Evolutionary conservation across 306 rosid species (phyloP), one percentile per base, ranked within the genome.

Genomic region (Dalbergia cochinchinensis): DNA sequence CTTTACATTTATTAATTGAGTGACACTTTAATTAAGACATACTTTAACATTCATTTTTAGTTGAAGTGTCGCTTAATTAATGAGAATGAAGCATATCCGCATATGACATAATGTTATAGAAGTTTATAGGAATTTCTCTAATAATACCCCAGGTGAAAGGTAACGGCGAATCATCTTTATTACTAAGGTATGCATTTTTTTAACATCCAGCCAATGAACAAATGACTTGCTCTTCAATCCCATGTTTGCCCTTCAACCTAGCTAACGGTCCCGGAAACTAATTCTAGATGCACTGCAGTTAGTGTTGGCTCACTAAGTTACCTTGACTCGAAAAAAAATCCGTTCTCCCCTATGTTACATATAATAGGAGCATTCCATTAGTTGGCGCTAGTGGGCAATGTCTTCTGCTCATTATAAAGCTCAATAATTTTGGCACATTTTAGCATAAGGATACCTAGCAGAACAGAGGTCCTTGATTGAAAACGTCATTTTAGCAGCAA

Each of bases 201-300:
- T 20, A 58, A 58, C 64, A 22, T 6, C 15, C 35, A 58, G 10
- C 35, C 15, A 10, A 58, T 3, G 11, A 8, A 58, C 4, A 20
- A 58, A 19, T 20, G 7, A 58, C 64, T 20, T 9, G 20, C 26
- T 19, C 35, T 44, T 13, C 11, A 11, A 11, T 63, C 14, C 9
- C 71, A 73, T 26, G 31, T 26, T 26, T 26, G 1, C 31, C 31
- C 31, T 26, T 26, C 31, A 26, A 26, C 31, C 31, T 26, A 26
- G 31, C 31, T 26, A 26, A 26, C 31, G 31, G 31, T 26, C 31
- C 31, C 31, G 31, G 1, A 26, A 26, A 26, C 31, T 26, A 26
- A 26, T 26, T 26, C 51, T 42, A 57, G n/a, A 33, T 71, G 77
- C 81, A 69, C 84, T 19, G 61, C 83, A 83, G 65, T 88, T 60